phyloP scores from a whole-genome alignment of 345 rosid genomes.

The Psidium friedrichsthalianum region DNA sequence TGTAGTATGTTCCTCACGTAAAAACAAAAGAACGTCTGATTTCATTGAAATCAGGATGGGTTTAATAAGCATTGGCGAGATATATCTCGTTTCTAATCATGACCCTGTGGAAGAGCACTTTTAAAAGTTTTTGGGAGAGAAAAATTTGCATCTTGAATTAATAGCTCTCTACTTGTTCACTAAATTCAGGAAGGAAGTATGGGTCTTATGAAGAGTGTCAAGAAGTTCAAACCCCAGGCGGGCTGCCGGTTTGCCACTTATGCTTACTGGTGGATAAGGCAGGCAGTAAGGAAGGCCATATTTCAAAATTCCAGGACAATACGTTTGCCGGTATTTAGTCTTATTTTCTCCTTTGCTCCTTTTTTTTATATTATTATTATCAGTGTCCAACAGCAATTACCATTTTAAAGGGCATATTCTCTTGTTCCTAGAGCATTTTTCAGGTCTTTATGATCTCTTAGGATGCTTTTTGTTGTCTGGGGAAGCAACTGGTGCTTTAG shows the following conservation, averaged over 20 bases:
- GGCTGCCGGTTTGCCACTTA: constrained; percentile 82
- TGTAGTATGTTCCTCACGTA: not conserved
- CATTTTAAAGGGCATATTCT: not conserved
- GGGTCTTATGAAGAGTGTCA: constrained; percentile 86
- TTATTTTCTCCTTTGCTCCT: not conserved
- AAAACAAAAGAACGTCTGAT: not conserved
- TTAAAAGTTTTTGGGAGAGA: not conserved
- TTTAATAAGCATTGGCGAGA: not conserved
- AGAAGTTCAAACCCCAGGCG: constrained; percentile 72
- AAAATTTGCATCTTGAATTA: not conserved
- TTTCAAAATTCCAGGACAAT: constrained; percentile 69
- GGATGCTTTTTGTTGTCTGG: not conserved
- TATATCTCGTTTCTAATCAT: not conserved
- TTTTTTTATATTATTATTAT: not conserved
- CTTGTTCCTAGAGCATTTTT: not conserved
- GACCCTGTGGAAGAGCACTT: not conserved
- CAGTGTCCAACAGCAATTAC: not conserved
- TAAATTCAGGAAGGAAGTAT: constrained; percentile 62
- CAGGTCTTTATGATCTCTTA: not conserved
- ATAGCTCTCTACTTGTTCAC: not conserved
- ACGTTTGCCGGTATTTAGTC: constrained; percentile 64
- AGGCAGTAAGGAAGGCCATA: constrained; percentile 59
- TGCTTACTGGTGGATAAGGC: constrained; percentile 95
- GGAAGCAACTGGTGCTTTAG: not conserved
- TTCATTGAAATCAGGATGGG: not conserved